These are phyloP conservation scores for Cladobotryum mycophilum DNA, from an alignment of 2,329 filamentous ascomycete species.

Conservation along the genomic window DNA sequence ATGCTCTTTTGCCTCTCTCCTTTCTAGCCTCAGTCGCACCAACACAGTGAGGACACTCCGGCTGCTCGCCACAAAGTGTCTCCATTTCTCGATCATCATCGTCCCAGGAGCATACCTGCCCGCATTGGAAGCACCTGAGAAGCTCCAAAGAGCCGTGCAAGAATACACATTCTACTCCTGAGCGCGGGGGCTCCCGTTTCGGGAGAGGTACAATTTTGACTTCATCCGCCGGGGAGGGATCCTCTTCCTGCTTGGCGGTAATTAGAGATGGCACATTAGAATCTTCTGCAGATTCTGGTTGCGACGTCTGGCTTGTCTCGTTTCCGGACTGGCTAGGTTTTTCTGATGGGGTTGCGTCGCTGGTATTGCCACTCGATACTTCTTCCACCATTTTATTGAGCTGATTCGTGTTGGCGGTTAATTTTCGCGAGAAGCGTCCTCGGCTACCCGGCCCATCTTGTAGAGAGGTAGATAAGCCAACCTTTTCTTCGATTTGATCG, in stretches of 20 bases:
- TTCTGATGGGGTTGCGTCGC: slow-evolving; percentile 18
- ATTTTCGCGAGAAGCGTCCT: slow-evolving; percentile 51
- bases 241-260: slow-evolving; percentile 12
- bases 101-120: slow-evolving; percentile 53
- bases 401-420: slow-evolving; percentile 29
- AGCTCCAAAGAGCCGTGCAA: slow-evolving; percentile 63
- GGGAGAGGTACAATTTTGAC: slow-evolving; percentile 11
- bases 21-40: slow-evolving; percentile 56
- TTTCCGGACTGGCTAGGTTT: slow-evolving; percentile 12
- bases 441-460: slow-evolving; percentile 55
- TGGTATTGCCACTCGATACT: slow-evolving; percentile 14
- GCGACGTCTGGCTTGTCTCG: slow-evolving; percentile 8
- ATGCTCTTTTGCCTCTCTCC: slow-evolving; percentile 58
- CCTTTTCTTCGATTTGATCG: slow-evolving; percentile 65
- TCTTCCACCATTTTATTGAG: slow-evolving; percentile 34
- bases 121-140: slow-evolving; percentile 59
- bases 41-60: slow-evolving; percentile 60
- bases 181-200: slow-evolving; percentile 24
- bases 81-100: slow-evolving; percentile 47
- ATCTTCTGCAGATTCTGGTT: background rate
- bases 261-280: background rate
- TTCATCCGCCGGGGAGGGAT: slow-evolving; percentile 15
- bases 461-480: slow-evolving; percentile 59
- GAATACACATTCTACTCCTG: slow-evolving; percentile 60
- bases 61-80: slow-evolving; percentile 58